These are phyloP conservation scores for Stephania cephalantha DNA, from an alignment of 164 flowering plant genomes.

Conservation along the genomic window DNA sequence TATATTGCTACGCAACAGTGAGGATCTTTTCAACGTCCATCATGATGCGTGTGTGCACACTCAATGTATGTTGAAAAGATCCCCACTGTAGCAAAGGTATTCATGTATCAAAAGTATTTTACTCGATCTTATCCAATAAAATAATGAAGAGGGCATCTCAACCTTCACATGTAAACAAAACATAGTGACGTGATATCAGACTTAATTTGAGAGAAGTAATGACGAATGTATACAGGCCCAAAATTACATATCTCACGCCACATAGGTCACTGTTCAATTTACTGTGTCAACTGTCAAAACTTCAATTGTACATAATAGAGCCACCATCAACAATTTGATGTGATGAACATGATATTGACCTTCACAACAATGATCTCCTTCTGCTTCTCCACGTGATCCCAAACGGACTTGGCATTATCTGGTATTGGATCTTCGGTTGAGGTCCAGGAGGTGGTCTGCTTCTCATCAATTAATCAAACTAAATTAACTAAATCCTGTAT, in stretches of 20 bases:
- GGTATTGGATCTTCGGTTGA: slow-evolving; percentile 48
- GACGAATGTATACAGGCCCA: neutral
- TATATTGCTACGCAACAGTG: no score
- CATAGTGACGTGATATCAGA: neutral
- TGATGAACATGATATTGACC: neutral
- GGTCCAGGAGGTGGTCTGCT: slow-evolving; percentile 43
- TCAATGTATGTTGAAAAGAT: no score
- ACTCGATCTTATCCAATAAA: no score
- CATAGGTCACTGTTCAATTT: neutral
- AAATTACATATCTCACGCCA: neutral
- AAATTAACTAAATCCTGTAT: no score
- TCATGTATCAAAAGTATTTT: no score
- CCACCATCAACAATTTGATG: no score
- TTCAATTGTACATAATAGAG: no score
- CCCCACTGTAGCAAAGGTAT: no score
- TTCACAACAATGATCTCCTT: neutral
- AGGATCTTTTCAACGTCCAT: no score
- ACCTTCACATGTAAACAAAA: neutral
- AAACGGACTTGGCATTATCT: slow-evolving; percentile 50
- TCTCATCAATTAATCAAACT: neutral
- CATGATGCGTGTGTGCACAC: no score
- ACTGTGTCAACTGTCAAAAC: neutral
- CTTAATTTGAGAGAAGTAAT: no score
- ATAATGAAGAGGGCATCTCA: neutral
- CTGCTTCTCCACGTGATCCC: slow-evolving; percentile 54